Percentiles rank a stretch among this genome's conserved stretches.
Conservation (phyloP, 345 rosid species). For the Citrus australasica region DNA sequence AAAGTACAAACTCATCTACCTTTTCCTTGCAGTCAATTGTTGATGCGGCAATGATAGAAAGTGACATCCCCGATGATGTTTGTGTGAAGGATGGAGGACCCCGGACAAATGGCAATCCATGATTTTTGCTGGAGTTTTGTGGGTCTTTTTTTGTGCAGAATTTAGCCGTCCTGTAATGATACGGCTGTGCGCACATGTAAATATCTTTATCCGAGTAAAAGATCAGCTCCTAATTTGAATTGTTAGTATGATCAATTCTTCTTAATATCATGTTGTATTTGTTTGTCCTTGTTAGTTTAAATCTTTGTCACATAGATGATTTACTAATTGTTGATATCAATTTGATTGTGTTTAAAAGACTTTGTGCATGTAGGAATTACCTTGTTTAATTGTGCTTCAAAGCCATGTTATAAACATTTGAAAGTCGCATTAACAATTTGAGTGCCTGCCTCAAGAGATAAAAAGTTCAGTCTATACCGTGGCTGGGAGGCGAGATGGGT, state of each 20-base stretch:
- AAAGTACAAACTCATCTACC: not conserved
- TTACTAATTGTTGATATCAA: not conserved
- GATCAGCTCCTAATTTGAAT: not conserved
- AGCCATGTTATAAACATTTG: not conserved
- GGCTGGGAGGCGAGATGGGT: no score
- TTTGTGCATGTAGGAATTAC: no score
- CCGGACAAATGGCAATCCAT: conserved; percentile 23
- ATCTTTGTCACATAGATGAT: not conserved
- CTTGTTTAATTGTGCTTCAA: not conserved
- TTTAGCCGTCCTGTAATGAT: not conserved
- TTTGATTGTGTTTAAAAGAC: not conserved
- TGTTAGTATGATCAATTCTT: not conserved
- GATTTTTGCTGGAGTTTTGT: conserved; percentile 1
- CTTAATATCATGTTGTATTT: not conserved
- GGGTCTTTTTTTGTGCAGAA: not conserved
- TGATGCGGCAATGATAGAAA: conserved; percentile 36
- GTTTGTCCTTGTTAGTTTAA: not conserved
- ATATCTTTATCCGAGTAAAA: not conserved
- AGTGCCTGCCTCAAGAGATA: no score
- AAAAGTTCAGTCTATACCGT: not conserved
- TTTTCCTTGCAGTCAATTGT: conserved; percentile 45
- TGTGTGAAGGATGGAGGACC: conserved; percentile 32
- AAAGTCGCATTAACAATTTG: no score
- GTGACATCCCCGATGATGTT: conserved; percentile 36
- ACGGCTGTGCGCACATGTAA: not conserved